Conservation (phyloP, 495 filamentous ascomycete genomes). For the Echria macrotheca region DNA sequence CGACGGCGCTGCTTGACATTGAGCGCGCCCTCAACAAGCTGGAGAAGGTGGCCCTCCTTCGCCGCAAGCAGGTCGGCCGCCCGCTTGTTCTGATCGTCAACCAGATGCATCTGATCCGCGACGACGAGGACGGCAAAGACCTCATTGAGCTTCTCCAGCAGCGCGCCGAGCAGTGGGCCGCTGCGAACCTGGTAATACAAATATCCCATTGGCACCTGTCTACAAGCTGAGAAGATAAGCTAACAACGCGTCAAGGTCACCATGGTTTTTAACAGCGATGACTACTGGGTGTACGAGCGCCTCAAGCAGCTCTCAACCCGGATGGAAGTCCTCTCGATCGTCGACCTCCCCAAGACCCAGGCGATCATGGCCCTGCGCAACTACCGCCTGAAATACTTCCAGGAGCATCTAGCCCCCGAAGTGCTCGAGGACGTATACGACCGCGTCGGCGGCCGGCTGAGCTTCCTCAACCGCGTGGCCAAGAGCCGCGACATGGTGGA, state of each 20-base stretch:
- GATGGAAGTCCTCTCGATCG: slow-evolving; percentile 82
- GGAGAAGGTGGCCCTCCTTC: slow-evolving; percentile 81
- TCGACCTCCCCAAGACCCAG: slow-evolving; percentile 70
- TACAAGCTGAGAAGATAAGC: no score
- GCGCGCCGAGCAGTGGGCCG: slow-evolving; percentile 92
- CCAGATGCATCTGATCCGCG: slow-evolving; percentile 78
- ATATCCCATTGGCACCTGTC: no score
- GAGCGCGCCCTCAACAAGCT: slow-evolving; percentile 96
- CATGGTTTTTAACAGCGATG: slow-evolving; percentile 86
- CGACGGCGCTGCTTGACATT: slow-evolving; percentile 85
- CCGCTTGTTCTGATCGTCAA: slow-evolving; percentile 89
- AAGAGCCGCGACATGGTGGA: slow-evolving; percentile 69
- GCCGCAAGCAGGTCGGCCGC: slow-evolving; percentile 50
- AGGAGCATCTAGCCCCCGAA: slow-evolving; percentile 48
- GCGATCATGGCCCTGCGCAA: slow-evolving; percentile 69
- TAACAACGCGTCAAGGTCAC: no score
- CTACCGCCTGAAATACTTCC: slow-evolving; percentile 67
- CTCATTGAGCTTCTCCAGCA: slow-evolving; percentile 93
- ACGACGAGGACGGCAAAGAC: slow-evolving; percentile 86
- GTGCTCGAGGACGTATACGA: slow-evolving; percentile 74
- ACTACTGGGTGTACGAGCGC: slow-evolving; percentile 97
- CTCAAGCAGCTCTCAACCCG: slow-evolving; percentile 84
- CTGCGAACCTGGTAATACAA: slow-evolving; percentile 74
- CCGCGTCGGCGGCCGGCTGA: slow-evolving; percentile 77
- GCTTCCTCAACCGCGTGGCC: slow-evolving; percentile 80